These are phyloP conservation scores for Colletotrichum spaethianum DNA, from an alignment of 2,329 filamentous ascomycete genomes.

Conservation along the genomic window DNA sequence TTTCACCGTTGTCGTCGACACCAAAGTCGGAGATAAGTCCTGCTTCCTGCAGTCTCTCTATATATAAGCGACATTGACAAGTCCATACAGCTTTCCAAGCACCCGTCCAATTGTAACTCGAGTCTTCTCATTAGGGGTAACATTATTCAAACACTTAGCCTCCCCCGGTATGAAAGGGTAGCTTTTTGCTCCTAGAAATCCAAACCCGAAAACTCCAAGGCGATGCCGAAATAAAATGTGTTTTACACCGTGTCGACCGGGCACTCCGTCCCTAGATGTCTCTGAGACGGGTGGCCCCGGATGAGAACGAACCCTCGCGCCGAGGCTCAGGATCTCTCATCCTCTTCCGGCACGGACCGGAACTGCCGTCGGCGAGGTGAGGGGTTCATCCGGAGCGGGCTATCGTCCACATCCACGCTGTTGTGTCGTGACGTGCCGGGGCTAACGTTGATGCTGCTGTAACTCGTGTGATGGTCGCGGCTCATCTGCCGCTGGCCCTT, in stretches of 20 bases:
- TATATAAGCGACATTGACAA: neutral
- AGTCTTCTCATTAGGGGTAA: neutral
- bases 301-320: neutral
- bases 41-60: neutral
- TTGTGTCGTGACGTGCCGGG: conserved; percentile 59
- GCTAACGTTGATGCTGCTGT: conserved; percentile 51
- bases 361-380: conserved; percentile 20
- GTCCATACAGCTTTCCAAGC: neutral
- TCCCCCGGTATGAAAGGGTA: neutral
- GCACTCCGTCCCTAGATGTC: neutral
- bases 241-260: neutral
- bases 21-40: neutral
- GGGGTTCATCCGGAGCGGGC: conserved; percentile 28
- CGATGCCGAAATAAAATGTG: conserved; percentile 19
- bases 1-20: neutral
- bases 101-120: neutral
- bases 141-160: neutral
- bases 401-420: conserved; percentile 52
- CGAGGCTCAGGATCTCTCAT: conserved; percentile 19
- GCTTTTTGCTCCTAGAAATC: neutral
- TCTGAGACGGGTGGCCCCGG: neutral
- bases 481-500: conserved; percentile 24
- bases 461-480: conserved; percentile 35
- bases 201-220: conserved; percentile 17
- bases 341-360: conserved; percentile 30